A percentile compares a stretch with the other conserved stretches of the same genome.
These are phyloP conservation scores for Colletotrichum siamense DNA, from an alignment of 2,329 filamentous ascomycete genomes.

Conservation along the genomic window DNA sequence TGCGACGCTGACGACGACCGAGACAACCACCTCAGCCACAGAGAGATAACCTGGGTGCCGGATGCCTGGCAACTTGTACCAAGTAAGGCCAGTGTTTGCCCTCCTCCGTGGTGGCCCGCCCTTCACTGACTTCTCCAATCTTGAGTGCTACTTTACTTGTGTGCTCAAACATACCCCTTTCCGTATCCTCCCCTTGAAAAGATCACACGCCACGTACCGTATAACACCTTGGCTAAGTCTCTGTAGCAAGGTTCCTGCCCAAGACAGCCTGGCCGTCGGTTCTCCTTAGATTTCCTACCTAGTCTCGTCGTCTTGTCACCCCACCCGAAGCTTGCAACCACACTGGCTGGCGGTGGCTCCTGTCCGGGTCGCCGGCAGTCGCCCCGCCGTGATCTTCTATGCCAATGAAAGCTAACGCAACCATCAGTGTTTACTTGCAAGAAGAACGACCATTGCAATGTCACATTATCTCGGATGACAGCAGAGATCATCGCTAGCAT, in stretches of 20 bases:
- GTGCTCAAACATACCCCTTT: neutral
- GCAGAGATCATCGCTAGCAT: neutral
- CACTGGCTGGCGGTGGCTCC: neutral
- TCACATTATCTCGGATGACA: neutral
- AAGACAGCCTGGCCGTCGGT: neutral
- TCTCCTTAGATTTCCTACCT: neutral
- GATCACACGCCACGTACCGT: neutral
- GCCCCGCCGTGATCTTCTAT: neutral
- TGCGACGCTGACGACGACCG: constrained; percentile 5
- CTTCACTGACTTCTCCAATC: neutral
- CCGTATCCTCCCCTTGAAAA: neutral
- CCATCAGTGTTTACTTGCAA: neutral
- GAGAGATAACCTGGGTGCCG: neutral
- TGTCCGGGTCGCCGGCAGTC: neutral
- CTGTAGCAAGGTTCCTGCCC: neutral
- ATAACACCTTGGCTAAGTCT: neutral
- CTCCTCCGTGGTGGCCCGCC: neutral
- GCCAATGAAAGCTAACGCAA: neutral
- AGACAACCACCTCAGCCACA: neutral
- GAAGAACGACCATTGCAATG: neutral
- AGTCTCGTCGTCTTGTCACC: neutral
- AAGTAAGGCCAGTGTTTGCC: neutral
- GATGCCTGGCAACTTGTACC: neutral
- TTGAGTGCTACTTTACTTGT: neutral
- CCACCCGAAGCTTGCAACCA: neutral